Evolutionary conservation across 192 early-diverging fungal species (phyloP), one percentile per base, ranked within the genome.

Genomic region (Backusella morwellensis): DNA sequence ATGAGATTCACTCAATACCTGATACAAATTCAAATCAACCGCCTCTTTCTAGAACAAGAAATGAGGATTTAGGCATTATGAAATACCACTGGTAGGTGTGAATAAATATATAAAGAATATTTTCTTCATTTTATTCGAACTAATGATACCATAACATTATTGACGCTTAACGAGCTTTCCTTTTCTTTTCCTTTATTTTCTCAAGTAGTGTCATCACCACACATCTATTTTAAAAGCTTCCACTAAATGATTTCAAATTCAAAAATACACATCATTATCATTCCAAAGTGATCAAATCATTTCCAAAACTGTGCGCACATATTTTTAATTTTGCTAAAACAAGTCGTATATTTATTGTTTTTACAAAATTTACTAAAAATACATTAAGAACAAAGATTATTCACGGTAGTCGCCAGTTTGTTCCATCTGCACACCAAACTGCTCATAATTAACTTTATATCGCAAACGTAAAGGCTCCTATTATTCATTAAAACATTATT

Each of bases 401-500:
- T 29, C 69, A 29, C 35, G 44, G 40, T 69, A 67, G 29, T 68
- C 72, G 4, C 87, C 87, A 21, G 81, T 74, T 54, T 82, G 80
- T 36, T 86, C 87, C 80, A 88, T 86, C 42, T 75, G 77, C 17
- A 80, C 82, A 21, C 79, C 87, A 34, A 59, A 66, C 74, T 81
- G 80, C 4, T 69, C 68, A 79, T 82, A 88, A 4, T 83, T 86
- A 44, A 85, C 80, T 77, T 86, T 84, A 41, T 86, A 88, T 26
- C 80, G 73, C 44, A 88, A 70, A 44, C 82, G 66, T 41, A 86
- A 69, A 68, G 77, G 40, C 1, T 67, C 36, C 50, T 73, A 50
- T 50, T n/a, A 50, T n/a, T 7, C 19, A 50, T 50, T 6, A 50
- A 50, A 50, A 50, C 6, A 50, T n/a, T 0, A 6, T 50, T 29